Evolutionary conservation across 2,329 filamentous ascomycete species (phyloP), one percentile per base, ranked within the genome.

Genomic region (Aspergillus intermedius): DNA sequence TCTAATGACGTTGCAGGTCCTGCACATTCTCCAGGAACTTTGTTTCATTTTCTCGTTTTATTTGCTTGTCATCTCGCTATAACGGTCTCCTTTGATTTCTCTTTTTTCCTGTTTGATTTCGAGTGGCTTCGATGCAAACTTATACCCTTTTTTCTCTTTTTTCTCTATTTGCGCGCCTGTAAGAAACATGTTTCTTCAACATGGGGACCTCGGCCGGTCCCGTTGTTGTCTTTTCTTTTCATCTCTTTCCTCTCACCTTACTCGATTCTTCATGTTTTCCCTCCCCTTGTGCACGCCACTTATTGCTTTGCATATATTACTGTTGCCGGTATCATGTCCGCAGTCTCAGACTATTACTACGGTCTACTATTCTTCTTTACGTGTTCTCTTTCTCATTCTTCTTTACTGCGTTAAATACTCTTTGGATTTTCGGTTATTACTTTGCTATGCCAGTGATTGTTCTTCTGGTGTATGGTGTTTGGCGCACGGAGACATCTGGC

Each of bases 61-160:
- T 22, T 25, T n/a, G 34, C 42, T 25, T 44, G 15, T 13, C 46
- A 42, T 48, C 42, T 49, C 57, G 25, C 25, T 30, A 30, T 30
- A 30, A 30, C 25, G 25, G 25, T 30, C 10, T 30, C 25, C 25
- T 30, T 30, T 30, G 25, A 5, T 30, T 60, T 54, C 52, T 52
- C 54, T 60, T 60, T 56, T 56, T 17, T 40, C 19, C 2, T 40
- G 37, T 40, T 40, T 40, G 37, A 19, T 40, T 25, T 50, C 55
- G 51, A 56, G 56, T 60, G 57, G 55, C 57, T 57, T 60, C 53
- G 54, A 58, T 62, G 49, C 53, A 54, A 55, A 56, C 49, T 54
- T 61, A 60, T 61, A 60, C 54, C 54, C 57, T 54, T 54, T 54
- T 28, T 53, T 48, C 34, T 35, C 15, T 17, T 53, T 53, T 19